phyloP scores from a whole-genome alignment of 768 basidiomycete species.

The Macrolepiota dolichaula region DNA sequence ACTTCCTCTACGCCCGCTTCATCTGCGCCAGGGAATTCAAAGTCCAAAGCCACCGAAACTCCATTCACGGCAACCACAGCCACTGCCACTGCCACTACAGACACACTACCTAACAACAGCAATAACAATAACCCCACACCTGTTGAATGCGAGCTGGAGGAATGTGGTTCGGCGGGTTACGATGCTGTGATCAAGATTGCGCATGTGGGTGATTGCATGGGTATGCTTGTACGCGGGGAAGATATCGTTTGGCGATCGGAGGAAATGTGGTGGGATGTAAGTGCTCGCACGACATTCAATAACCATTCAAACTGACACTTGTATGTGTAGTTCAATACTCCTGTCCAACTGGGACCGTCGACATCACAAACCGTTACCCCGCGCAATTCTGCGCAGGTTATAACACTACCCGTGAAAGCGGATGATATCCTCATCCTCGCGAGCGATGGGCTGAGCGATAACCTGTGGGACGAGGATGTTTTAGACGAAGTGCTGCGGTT shows the following conservation, averaged over 20 bases:
- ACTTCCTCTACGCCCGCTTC: not conserved
- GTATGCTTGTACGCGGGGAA: conserved; percentile 78
- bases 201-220: conserved; percentile 86
- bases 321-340: conserved; percentile 34
- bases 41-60: not conserved
- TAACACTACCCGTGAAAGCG: conserved; percentile 63
- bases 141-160: conserved; percentile 9
- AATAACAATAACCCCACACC: not conserved
- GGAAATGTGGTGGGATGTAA: conserved; percentile 89
- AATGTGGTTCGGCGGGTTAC: conserved; percentile 15
- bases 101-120: not conserved
- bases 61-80: conserved; percentile 1
- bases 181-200: conserved; percentile 76
- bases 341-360: conserved; percentile 41
- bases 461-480: conserved; percentile 86
- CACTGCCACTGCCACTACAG: conserved; percentile 9
- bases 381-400: conserved; percentile 58
- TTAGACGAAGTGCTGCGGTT: conserved; percentile 75
- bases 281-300: conserved; percentile 21
- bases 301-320: not conserved
- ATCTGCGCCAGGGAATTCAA: not conserved
- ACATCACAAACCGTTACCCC: conserved; percentile 23
- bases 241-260: conserved; percentile 81
- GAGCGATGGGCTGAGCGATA: conserved; percentile 80
- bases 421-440: conserved; percentile 81